A percentile compares a stretch with the other conserved stretches of the same genome.
Conservation (phyloP, 2,329 filamentous ascomycete species). For the Colletotrichum tropicale region DNA sequence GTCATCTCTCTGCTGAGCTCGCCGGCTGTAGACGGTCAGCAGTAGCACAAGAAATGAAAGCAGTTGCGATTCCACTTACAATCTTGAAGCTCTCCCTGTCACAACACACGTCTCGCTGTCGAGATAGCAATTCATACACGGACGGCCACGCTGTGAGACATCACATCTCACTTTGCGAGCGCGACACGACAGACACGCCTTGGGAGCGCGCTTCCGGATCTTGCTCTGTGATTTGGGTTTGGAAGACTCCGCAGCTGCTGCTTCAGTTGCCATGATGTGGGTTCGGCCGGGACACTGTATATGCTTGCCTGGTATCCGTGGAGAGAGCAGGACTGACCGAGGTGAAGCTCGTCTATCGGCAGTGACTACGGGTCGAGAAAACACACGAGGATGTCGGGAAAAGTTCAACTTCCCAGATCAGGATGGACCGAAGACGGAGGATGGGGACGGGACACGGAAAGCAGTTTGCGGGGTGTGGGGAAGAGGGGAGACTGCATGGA, state of each 20-base stretch:
- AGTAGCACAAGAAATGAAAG: neutral
- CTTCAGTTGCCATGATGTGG: slow-evolving; percentile 16
- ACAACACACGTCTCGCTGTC: slow-evolving; percentile 50
- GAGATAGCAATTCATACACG: slow-evolving; percentile 58
- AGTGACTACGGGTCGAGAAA: neutral
- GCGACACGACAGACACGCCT: slow-evolving; percentile 55
- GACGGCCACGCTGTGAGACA: slow-evolving; percentile 51
- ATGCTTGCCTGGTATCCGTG: neutral
- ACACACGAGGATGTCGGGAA: slow-evolving; percentile 1
- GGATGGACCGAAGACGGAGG: slow-evolving; percentile 14
- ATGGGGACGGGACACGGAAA: neutral
- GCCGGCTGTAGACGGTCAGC: slow-evolving; percentile 25
- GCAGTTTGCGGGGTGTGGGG: slow-evolving; percentile 28
- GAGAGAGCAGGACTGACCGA: neutral
- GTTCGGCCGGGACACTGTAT: neutral
- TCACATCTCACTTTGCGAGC: slow-evolving; percentile 57
- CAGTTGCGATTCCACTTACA: slow-evolving; percentile 31
- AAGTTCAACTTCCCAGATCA: neutral
- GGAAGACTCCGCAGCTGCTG: slow-evolving; percentile 24
- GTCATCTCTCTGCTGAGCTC: slow-evolving; percentile 28
- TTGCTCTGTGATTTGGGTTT: slow-evolving; percentile 37
- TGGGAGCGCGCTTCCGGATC: slow-evolving; percentile 50
- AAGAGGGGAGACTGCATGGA: slow-evolving; percentile 14
- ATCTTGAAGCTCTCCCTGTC: slow-evolving; percentile 42
- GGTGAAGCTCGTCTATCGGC: slow-evolving; percentile 5